Conservation (phyloP, 129 eudicot species). For the Apium graveolens region DNA sequence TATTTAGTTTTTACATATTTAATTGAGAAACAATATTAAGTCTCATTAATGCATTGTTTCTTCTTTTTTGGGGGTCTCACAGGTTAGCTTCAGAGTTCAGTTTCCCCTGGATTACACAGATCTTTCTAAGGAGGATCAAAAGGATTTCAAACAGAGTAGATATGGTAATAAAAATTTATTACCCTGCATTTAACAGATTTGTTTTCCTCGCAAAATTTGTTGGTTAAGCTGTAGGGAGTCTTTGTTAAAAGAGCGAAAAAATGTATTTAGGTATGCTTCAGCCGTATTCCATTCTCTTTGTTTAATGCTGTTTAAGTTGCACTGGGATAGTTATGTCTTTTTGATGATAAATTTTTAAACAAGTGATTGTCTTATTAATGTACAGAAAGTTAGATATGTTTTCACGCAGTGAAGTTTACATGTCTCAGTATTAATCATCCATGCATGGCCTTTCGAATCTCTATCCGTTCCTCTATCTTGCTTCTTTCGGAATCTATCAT, state of each 20-base stretch:
- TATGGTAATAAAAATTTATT: constrained; percentile 50
- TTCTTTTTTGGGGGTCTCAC: constrained; percentile 19
- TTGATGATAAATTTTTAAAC: not conserved
- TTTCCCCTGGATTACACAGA: constrained; percentile 83
- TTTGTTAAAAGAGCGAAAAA: not conserved
- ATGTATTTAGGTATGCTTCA: not conserved
- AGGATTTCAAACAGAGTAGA: constrained; percentile 94
- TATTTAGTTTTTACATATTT: not conserved
- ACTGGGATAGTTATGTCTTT: not conserved
- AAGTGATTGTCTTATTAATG: not conserved
- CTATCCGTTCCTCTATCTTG: not conserved
- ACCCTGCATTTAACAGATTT: not conserved
- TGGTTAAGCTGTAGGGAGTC: not conserved
- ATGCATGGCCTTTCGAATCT: not conserved
- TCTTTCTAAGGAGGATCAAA: constrained; percentile 93
- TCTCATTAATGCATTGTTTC: not conserved
- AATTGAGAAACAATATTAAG: not conserved
- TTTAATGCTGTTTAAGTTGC: not conserved
- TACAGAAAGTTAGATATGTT: not conserved
- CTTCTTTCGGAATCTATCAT: not conserved
- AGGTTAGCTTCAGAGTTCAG: constrained; percentile 92
- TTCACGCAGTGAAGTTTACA: not conserved
- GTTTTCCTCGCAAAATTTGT: not conserved
- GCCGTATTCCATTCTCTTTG: not conserved
- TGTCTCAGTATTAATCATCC: not conserved